Evolutionary conservation across 371 early-diverging fungal genomes (phyloP), one percentile per base, ranked within the genome.

Genomic region (Mucor piriformis): DNA sequence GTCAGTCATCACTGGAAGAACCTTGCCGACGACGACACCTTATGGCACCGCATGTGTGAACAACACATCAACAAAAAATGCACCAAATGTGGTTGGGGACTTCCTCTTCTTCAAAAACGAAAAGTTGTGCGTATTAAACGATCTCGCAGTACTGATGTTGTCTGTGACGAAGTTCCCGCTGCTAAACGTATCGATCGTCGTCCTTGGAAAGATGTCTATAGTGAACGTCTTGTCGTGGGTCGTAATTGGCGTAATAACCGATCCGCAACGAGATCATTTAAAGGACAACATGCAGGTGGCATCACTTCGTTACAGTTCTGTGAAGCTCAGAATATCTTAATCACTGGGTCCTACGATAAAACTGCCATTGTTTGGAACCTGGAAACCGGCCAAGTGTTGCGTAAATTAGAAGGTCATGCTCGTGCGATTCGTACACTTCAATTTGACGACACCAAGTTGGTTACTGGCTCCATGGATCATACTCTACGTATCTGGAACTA

Each of bases 401-500:
- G 84, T 15, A 78, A 84, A 2, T 74, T 96, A 8, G 79, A 72
- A 23, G 99, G 98, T 2, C 99, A 99, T 80, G 86, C 88, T 6
- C 85, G 90, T 6, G 84, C 87, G 13, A 90, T 99, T 13, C 84
- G 92, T 3, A 89, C 90, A 0, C 83, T 98, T 3, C 95, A 92
- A 61, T 92, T 93, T 62, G 92, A 92, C 66, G 88, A 88, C 43
- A 82, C 86, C 59, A 92, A 90, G 63, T 76, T 93, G 15, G 88
- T 94, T 16, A 89, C 93, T 12, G 94, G 92, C n/a, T 93, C 94
- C 1, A 85, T 91, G 70, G 99, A 99, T 63, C 87, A 92, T 38
- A 96, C 96, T 0, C 85, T 99, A n/a, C 79, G 91, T 59, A 90
- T 99, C 58, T 99, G 99, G 99, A 94, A 97, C 70, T 92, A 95